Evolutionary conservation across 495 filamentous ascomycete species (phyloP).

Genomic region (Hyaloscypha hepaticicola): DNA sequence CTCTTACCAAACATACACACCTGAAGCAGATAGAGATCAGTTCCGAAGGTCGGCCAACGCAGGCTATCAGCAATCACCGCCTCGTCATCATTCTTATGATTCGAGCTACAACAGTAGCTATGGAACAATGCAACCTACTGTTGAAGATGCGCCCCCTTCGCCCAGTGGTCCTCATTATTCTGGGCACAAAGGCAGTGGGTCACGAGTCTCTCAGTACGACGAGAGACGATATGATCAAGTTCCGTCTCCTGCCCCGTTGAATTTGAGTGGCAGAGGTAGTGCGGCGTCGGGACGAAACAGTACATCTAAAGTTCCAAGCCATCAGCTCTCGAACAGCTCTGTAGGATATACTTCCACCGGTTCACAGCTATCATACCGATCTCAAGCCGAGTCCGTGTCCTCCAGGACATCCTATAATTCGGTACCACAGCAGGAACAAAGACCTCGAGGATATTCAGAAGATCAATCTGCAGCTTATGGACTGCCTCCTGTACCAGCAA

Average conservation of each 20-base stretch:
- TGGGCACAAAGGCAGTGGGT: conserved; percentile 18
- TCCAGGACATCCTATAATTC: conserved; percentile 27
- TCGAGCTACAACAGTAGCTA: conserved; percentile 40
- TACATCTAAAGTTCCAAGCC: conserved; percentile 11
- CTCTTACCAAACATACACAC: conserved; percentile 26
- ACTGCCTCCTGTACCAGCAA: conserved; percentile 56
- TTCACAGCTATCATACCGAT: conserved; percentile 22
- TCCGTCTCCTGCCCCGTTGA: conserved; percentile 49
- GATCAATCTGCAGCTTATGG: conserved; percentile 18
- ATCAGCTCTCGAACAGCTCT: conserved; percentile 26
- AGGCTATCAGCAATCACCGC: conserved; percentile 28
- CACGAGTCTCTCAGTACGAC: conserved; percentile 33
- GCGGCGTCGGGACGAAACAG: conserved; percentile 36
- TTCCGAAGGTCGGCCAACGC: conserved; percentile 15
- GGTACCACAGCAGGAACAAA: conserved; percentile 22
- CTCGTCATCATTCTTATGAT: conserved; percentile 52
- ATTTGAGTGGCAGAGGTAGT: conserved; percentile 40
- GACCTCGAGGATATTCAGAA: conserved; percentile 12
- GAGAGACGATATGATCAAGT: conserved; percentile 44
- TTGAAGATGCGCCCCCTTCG: conserved; percentile 63
- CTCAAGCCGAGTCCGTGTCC: conserved; percentile 10
- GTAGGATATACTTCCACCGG: conserved; percentile 18
- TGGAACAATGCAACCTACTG: conserved; percentile 63
- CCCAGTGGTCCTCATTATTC: conserved; percentile 30
- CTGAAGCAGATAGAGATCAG: conserved; percentile 22